Evolutionary conservation across 768 basidiomycete genomes (phyloP).

Genomic region (Pluteus cervinus): DNA sequence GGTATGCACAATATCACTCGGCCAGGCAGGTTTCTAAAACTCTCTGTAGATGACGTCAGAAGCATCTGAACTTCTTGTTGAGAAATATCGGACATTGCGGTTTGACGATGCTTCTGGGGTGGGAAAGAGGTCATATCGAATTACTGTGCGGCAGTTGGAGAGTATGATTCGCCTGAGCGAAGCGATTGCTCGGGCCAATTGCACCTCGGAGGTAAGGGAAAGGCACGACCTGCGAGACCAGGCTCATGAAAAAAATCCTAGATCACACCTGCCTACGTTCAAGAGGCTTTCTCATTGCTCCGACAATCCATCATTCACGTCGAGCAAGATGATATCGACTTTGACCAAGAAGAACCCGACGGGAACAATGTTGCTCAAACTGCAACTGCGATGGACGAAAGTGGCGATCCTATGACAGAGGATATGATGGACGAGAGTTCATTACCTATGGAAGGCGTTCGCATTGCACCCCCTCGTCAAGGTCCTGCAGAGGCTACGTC

Average conservation of each 20-base stretch:
- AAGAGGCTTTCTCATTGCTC: slow-evolving; percentile 90
- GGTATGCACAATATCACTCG: slow-evolving; percentile 34
- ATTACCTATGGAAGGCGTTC: slow-evolving; percentile 23
- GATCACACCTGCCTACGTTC: slow-evolving; percentile 92
- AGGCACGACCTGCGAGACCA: not conserved
- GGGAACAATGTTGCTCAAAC: no score
- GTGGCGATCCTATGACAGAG: slow-evolving; percentile 60
- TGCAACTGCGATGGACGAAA: slow-evolving; percentile 37
- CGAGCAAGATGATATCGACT: slow-evolving; percentile 97
- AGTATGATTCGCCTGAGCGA: slow-evolving; percentile 98
- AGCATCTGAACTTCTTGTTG: slow-evolving; percentile 88
- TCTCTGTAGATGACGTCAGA: slow-evolving; percentile 75
- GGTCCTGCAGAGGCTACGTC: slow-evolving; percentile 24
- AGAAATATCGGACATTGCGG: slow-evolving; percentile 88
- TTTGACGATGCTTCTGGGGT: slow-evolving; percentile 90
- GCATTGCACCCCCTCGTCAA: slow-evolving; percentile 24
- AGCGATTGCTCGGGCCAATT: slow-evolving; percentile 96
- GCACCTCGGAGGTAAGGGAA: slow-evolving; percentile 70
- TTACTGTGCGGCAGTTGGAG: slow-evolving; percentile 96
- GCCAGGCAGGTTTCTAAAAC: slow-evolving; percentile 3
- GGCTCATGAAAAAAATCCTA: slow-evolving; percentile 19
- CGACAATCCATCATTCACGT: slow-evolving; percentile 99
- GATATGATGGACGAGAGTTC: slow-evolving; percentile 48
- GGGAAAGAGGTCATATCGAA: slow-evolving; percentile 90
- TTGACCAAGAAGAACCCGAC: slow-evolving; percentile 81